phyloP scores from a whole-genome alignment of 768 basidiomycete species.

The Lactifluus piperatus region DNA sequence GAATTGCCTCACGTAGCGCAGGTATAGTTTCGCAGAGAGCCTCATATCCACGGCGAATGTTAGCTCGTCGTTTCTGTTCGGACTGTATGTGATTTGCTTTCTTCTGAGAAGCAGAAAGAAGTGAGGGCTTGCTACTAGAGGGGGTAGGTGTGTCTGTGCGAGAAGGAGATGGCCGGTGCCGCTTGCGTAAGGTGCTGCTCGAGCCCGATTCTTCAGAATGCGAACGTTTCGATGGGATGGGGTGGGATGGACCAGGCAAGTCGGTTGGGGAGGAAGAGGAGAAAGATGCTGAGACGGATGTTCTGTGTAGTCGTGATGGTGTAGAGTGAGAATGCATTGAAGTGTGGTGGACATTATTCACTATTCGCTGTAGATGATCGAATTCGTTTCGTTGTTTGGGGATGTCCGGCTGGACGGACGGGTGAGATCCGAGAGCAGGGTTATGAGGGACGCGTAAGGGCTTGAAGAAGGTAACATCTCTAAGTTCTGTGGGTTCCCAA shows the following conservation, averaged over 20 bases:
- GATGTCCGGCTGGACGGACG: background rate
- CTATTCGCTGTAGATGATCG: conserved; percentile 10
- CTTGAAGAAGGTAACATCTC: conserved; percentile 21
- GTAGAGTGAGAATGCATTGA: background rate
- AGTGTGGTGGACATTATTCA: background rate
- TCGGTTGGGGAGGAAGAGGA: conserved; percentile 9
- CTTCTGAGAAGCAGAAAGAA: conserved; percentile 79
- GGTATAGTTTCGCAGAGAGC: conserved; percentile 80
- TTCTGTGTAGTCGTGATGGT: background rate
- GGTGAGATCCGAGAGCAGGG: conserved; percentile 10
- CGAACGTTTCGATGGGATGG: conserved; percentile 16
- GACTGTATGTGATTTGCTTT: conserved; percentile 91
- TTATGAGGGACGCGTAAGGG: conserved; percentile 3
- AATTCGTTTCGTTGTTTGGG: conserved; percentile 6
- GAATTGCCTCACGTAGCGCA: conserved; percentile 69
- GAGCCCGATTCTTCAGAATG: conserved; percentile 13
- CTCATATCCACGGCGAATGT: conserved; percentile 85
- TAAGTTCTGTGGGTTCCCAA: conserved; percentile 32
- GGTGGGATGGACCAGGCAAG: conserved; percentile 12
- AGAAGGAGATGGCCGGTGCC: conserved; percentile 8
- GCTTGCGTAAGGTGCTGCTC: conserved; percentile 4
- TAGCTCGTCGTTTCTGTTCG: conserved; percentile 89
- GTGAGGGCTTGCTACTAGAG: conserved; percentile 28
- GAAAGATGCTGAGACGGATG: conserved; percentile 15
- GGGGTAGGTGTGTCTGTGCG: conserved; percentile 11